These are phyloP conservation scores for Grosmannia penicillata DNA, from an alignment of 2,329 filamentous ascomycete species.

Conservation along the genomic window DNA sequence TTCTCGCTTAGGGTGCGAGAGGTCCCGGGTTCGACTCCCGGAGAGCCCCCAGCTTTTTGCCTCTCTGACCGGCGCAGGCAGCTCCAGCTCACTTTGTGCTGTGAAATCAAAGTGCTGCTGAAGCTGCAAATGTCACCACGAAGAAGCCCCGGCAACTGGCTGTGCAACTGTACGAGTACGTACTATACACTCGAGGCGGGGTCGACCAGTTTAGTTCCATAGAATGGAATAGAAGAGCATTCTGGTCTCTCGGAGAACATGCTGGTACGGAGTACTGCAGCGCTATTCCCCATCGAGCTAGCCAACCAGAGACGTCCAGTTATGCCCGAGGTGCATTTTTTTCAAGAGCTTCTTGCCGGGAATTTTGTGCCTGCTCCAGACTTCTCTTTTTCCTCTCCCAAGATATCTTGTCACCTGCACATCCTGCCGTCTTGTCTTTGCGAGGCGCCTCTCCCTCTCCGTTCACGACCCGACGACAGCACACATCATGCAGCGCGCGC, in stretches of 20 bases:
- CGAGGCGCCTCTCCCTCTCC: not conserved
- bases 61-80: too few species aligned
- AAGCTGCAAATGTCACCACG: too few species aligned
- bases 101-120: too few species aligned
- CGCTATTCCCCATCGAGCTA: slow-evolving; percentile 3
- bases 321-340: slow-evolving; percentile 7
- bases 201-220: too few species aligned
- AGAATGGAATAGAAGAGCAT: slow-evolving; percentile 13
- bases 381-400: slow-evolving; percentile 1
- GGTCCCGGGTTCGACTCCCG: slow-evolving; percentile 5
- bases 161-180: too few species aligned
- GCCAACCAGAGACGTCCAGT: slow-evolving; percentile 2
- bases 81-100: too few species aligned
- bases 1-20: slow-evolving; percentile 43
- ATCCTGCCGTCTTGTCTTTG: not conserved
- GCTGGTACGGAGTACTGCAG: not conserved
- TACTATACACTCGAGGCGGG: too few species aligned
- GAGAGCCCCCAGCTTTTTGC: slow-evolving; percentile 4
- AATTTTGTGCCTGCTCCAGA: too few species aligned
- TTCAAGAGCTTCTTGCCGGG: slow-evolving; percentile 8
- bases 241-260: not conserved
- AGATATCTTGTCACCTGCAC: not conserved
- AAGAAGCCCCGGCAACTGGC: too few species aligned
- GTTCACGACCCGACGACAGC: not conserved
- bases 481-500: slow-evolving; percentile 81